Evolutionary conservation across 2,329 filamentous ascomycete species (phyloP).

Genomic region (Diaporthe vaccinii): DNA sequence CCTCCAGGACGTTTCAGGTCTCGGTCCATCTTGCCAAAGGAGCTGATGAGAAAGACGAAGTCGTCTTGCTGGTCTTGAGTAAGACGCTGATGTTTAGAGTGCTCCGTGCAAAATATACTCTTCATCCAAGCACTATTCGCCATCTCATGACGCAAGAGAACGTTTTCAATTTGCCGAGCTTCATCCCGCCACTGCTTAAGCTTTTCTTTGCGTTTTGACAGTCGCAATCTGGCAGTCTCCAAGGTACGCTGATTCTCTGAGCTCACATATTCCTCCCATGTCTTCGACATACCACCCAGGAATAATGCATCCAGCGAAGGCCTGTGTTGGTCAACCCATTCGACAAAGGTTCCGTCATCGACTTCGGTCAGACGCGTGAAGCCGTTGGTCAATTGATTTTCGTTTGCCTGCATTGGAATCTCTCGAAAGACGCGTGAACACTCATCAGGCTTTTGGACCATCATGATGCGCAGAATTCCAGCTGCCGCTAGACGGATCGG

Average conservation of each 20-base stretch:
- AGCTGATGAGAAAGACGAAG: constrained; percentile 79
- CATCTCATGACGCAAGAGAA: constrained; percentile 85
- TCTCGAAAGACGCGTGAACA: constrained; percentile 80
- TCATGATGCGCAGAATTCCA: constrained; percentile 89
- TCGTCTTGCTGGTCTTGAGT: constrained; percentile 96
- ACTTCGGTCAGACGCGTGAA: constrained; percentile 89
- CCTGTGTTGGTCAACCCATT: constrained; percentile 88
- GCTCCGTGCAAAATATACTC: constrained; percentile 93
- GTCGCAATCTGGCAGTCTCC: constrained; percentile 78
- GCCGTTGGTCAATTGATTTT: constrained; percentile 73
- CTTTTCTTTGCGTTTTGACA: constrained; percentile 84
- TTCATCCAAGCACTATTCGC: constrained; percentile 93
- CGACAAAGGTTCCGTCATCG: constrained; percentile 88
- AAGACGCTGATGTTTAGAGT: constrained; percentile 89
- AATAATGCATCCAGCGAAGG: constrained; percentile 85
- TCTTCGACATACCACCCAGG: constrained; percentile 81
- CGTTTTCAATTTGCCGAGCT: constrained; percentile 76
- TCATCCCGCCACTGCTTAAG: constrained; percentile 85
- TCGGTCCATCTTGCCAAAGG: constrained; percentile 83
- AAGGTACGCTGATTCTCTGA: constrained; percentile 85
- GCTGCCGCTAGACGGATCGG: constrained; percentile 82
- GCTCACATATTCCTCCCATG: constrained; percentile 90
- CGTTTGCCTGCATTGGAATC: constrained; percentile 72
- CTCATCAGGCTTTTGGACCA: constrained; percentile 93
- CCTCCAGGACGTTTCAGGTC: constrained; percentile 85